Base-by-base conservation (phyloP, 2,329 filamentous ascomycete species). In the Biscogniauxia marginata region DNA sequence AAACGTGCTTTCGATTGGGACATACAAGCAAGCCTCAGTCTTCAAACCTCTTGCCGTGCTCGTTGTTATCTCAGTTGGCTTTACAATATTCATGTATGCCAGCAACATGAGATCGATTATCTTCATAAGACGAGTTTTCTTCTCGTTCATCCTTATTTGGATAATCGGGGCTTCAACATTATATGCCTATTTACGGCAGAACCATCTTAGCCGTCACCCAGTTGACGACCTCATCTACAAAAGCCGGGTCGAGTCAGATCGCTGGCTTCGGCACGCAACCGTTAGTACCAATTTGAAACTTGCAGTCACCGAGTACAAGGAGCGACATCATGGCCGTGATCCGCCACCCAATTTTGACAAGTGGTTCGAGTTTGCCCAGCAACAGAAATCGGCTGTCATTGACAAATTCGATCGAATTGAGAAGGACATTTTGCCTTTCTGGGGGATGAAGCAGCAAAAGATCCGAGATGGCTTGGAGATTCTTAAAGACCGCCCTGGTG, bases 371-470 rank as follows among this genome's bases (percentile, higher is more conserved):
- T 91, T 90, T 66, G 90, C 91, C 4, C 83, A 82, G 59, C 77
- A 82, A n/a, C 84, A 81, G 55, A 80, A 82, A 1, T 88, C 92
- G 0, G 77, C 84, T 52, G 77, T 96, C 51, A 85, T 95, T 53
- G 92, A 96, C 65, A 85, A 90, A 60, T 96, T 90, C 63, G 86
- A 90, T 63, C 90, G 88, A 49, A 91, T 96, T 53, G 86, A 90
- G 63, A 79, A 86, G 53, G 86, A 90, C 59, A 73, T 96, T 2
- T 75, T 85, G 2, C 90, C 91, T 0, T 96, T 96, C 67, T 92
- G 89, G 89, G 85, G 82, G 1, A 67, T 96, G 53, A 75, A 84
- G 18, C 90, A 91, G 3, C 75, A 80, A 19, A 83, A 83, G 5
- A 85, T 96, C 34, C 81, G 90, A 46, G 80, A 84, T 20, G 80